Evolutionary conservation across 106 monocot species (phyloP).

Genomic region (Dioscorea dumetorum): DNA sequence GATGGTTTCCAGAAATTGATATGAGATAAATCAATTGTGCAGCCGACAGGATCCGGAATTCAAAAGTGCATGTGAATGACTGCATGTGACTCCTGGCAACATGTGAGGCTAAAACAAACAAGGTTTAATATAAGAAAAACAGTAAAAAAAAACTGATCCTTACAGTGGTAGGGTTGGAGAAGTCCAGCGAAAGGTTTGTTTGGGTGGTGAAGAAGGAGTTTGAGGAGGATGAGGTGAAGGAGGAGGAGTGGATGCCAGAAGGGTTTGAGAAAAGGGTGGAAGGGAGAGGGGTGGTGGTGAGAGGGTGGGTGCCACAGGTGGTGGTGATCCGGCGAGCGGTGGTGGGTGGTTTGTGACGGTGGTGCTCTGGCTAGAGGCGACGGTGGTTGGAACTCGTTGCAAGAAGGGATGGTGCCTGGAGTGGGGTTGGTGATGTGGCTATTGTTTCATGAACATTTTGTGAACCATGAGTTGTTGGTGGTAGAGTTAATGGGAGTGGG

Average conservation of each 20-base stretch:
- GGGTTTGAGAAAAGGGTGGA: slow-evolving; percentile 9
- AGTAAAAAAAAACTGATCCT: no score
- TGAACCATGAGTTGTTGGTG: slow-evolving; percentile 15
- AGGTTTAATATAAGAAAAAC: no score
- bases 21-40: no score
- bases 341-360: slow-evolving; percentile 19
- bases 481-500: slow-evolving; percentile 11
- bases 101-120: no score
- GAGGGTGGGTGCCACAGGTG: slow-evolving; percentile 24
- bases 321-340: slow-evolving; percentile 9
- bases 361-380: no score
- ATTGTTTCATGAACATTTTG: slow-evolving; percentile 25
- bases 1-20: no score
- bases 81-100: no score
- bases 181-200: slow-evolving; percentile 20
- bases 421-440: slow-evolving; percentile 30
- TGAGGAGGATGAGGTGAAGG: background rate
- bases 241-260: slow-evolving; percentile 12
- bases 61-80: no score
- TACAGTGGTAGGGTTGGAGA: slow-evolving; percentile 30
- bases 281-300: slow-evolving; percentile 9
- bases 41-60: no score
- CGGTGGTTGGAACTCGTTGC: slow-evolving; percentile 28
- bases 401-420: slow-evolving; percentile 10
- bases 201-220: slow-evolving; percentile 22